Evolutionary conservation across 352 stramenopile genomes (phyloP).

Genomic region (Globisporangium echinulatum): DNA sequence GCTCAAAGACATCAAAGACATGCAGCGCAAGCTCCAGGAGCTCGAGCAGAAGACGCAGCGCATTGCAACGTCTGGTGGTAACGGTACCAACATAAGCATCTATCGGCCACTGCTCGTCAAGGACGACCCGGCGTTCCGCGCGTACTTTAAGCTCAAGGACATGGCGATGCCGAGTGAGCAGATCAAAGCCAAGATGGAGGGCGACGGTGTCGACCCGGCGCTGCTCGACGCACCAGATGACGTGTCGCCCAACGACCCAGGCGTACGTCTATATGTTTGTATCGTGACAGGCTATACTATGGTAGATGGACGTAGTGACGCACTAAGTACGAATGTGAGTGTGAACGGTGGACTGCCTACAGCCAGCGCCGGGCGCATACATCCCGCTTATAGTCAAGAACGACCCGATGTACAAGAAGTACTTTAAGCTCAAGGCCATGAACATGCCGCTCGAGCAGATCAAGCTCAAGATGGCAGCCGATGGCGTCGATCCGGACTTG

Average conservation of each 20-base stretch:
- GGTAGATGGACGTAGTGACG: neutral
- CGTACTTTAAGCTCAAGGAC: slow-evolving; percentile 82
- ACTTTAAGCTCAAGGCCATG: slow-evolving; percentile 84
- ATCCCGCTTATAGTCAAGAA: slow-evolving; percentile 65
- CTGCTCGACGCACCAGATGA: slow-evolving; percentile 67
- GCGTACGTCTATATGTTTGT: slow-evolving; percentile 32
- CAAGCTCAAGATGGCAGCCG: slow-evolving; percentile 83
- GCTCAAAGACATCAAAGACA: slow-evolving; percentile 65
- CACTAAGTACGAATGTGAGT: neutral
- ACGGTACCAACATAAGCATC: slow-evolving; percentile 5
- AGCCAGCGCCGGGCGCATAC: slow-evolving; percentile 64
- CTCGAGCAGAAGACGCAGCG: slow-evolving; percentile 69
- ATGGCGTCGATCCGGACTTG: slow-evolving; percentile 59
- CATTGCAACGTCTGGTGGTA: slow-evolving; percentile 10
- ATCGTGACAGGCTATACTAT: neutral
- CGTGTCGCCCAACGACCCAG: slow-evolving; percentile 69
- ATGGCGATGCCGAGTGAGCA: slow-evolving; percentile 76
- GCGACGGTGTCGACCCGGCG: slow-evolving; percentile 49
- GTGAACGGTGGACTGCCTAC: neutral
- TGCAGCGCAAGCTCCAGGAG: slow-evolving; percentile 68
- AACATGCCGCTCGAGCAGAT: slow-evolving; percentile 79
- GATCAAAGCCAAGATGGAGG: slow-evolving; percentile 78
- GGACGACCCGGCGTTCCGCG: slow-evolving; percentile 61
- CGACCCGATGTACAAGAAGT: slow-evolving; percentile 77
- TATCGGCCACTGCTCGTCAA: slow-evolving; percentile 65